Evolutionary conservation across 192 early-diverging fungal species (phyloP).

Genomic region (Lunasporangiospora selenospora): DNA sequence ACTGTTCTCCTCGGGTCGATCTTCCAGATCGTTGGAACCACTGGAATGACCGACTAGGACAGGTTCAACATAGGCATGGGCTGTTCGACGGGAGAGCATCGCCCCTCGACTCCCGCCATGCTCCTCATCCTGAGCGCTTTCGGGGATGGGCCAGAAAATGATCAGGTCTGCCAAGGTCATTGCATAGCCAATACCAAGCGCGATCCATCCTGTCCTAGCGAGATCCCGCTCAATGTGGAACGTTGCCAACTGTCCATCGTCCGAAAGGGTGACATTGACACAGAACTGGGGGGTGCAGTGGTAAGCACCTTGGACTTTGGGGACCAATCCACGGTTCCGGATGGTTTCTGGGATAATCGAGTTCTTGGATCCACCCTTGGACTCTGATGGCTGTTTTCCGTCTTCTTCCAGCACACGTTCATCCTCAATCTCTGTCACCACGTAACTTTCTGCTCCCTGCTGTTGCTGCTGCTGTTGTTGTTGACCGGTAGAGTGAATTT

Average conservation of each 20-base stretch:
- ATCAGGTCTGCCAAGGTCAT: slow-evolving; percentile 43
- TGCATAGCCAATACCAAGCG: slow-evolving; percentile 40
- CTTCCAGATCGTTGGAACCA: not conserved
- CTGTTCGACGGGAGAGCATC: slow-evolving; percentile 23
- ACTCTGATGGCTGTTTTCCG: no score
- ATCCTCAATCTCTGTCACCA: no score
- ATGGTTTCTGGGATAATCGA: slow-evolving; percentile 16
- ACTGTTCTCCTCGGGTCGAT: not conserved
- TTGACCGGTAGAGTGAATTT: no score
- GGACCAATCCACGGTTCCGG: slow-evolving; percentile 15
- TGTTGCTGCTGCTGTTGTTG: no score
- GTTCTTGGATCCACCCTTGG: no score
- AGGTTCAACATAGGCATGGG: slow-evolving; percentile 43
- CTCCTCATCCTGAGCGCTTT: not conserved
- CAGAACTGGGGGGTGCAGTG: slow-evolving; percentile 41
- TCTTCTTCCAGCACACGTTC: no score
- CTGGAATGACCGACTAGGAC: slow-evolving; percentile 4
- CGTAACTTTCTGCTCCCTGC: no score
- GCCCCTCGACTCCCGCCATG: slow-evolving; percentile 27
- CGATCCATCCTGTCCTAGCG: slow-evolving; percentile 29
- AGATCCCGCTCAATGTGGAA: slow-evolving; percentile 35
- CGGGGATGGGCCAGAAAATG: slow-evolving; percentile 41
- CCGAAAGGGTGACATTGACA: slow-evolving; percentile 29
- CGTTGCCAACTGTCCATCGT: slow-evolving; percentile 31
- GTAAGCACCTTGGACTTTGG: slow-evolving; percentile 21